Base-by-base conservation (phyloP, 2,329 filamentous ascomycete genomes). In the Pseudogymnoascus sp. region DNA sequence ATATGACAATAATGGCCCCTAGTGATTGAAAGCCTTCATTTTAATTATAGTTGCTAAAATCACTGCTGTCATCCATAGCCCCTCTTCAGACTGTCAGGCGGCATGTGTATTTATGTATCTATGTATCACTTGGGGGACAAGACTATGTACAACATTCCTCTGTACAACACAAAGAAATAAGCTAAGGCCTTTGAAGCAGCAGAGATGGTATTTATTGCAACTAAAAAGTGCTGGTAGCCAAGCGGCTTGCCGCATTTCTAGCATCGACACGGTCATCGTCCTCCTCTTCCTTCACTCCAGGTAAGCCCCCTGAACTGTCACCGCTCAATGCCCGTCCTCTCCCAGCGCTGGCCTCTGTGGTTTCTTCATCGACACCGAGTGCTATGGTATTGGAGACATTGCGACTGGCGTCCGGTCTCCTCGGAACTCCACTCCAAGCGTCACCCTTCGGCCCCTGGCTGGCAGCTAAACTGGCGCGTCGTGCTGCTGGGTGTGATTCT, bases 381-480 rank as follows among this genome's bases (percentile, higher is more conserved):
- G 87, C 83, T 67, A 90, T 83, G 72, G 86, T 89, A 59, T 88
- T 86, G 63, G 89, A 91, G 68, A 93, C 82, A 73, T 87, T 93
- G 70, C 92, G 83, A 71, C 84, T 88, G n/a, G 86, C 87, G 70
- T 96, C 91, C 31, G 87, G 69, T 54, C 71, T 86, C 66, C 95
- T 84, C 37, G 93, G 91, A 29, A 97, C 92, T 64, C 95, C 95
- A 71, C 91, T 96, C 95, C 95, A 99, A 14, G 95, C 89, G 75
- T 99, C 95, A n/a, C 95, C 95, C 78, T 96, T 96, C 60, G 95
- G 93, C 0, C 95, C 95, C 77, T 99, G 95, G 71, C 90, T 95
- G 57, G 90, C 90, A 14, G 90, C 90, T 68, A 97, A 77, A 75
- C 86, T 93, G 26, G 87, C 77, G 66, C 93, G 86, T 63, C 95